Percentiles rank a stretch among this genome's conserved stretches.
phyloP scores from a whole-genome alignment of 2,329 filamentous ascomycete species.

The Hyphodiscus sp. region DNA sequence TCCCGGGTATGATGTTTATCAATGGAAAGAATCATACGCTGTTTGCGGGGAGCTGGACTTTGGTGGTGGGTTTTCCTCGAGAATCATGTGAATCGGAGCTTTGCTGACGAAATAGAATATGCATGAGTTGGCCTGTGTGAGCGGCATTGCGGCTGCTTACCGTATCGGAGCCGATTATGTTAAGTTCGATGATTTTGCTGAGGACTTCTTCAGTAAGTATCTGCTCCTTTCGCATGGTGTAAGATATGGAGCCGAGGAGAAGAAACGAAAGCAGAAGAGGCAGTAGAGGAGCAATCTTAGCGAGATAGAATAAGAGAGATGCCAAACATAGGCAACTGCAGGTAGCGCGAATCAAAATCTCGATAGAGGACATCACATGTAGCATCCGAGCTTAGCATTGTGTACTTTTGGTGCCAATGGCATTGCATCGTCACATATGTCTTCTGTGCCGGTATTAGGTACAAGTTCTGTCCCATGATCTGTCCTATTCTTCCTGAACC shows the following conservation, averaged over 20 bases:
- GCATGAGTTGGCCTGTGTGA: slow-evolving; percentile 65
- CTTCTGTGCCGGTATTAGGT: not conserved
- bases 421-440: not conserved
- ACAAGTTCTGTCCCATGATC: not conserved
- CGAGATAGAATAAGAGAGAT: not conserved
- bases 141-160: slow-evolving; percentile 64
- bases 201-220: slow-evolving; percentile 43
- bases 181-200: slow-evolving; percentile 48
- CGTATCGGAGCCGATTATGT: slow-evolving; percentile 59
- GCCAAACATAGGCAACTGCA: too few species aligned
- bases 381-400: not conserved
- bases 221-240: slow-evolving; percentile 40
- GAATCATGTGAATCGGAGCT: not conserved
- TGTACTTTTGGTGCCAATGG: not conserved
- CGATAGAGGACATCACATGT: not conserved
- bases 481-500: not conserved
- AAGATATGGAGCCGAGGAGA: slow-evolving; percentile 30
- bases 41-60: slow-evolving; percentile 26
- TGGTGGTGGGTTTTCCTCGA: slow-evolving; percentile 20
- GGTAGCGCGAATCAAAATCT: not conserved
- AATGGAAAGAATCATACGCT: slow-evolving; percentile 56
- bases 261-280: slow-evolving; percentile 21
- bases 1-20: slow-evolving; percentile 67
- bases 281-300: not conserved
- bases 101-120: slow-evolving; percentile 42